Conservation (phyloP, 495 filamentous ascomycete genomes). For the Xylaria flabelliformis region DNA sequence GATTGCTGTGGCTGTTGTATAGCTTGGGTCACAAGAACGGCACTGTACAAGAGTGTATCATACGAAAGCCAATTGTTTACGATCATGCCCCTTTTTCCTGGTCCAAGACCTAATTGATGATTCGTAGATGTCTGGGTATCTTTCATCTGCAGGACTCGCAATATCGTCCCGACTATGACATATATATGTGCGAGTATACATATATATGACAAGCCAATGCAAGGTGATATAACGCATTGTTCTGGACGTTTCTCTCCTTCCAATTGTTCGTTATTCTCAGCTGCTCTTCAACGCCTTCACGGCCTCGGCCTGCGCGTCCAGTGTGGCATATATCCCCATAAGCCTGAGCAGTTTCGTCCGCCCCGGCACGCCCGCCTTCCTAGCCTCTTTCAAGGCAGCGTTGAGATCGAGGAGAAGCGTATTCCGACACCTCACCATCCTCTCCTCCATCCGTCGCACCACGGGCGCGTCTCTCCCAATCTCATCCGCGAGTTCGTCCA, state of each 20-base stretch:
- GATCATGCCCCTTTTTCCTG: conserved; percentile 17
- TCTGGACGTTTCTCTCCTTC: background rate
- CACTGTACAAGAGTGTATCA: conserved; percentile 61
- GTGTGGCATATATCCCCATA: conserved; percentile 74
- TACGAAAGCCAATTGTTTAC: conserved; percentile 40
- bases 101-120: background rate
- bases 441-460: conserved; percentile 62
- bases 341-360: conserved; percentile 69
- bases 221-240: background rate
- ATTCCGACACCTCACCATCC: conserved; percentile 60
- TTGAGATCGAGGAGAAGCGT: conserved; percentile 85
- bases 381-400: conserved; percentile 77
- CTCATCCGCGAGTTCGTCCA: conserved; percentile 47
- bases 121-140: conserved; percentile 41
- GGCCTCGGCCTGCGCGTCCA: conserved; percentile 77
- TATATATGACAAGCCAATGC: background rate
- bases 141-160: conserved; percentile 10
- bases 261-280: conserved; percentile 25
- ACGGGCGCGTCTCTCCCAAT: conserved; percentile 51
- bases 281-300: conserved; percentile 69
- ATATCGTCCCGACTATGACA: background rate
- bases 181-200: conserved; percentile 6
- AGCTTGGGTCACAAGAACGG: conserved; percentile 39
- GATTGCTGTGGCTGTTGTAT: conserved; percentile 38
- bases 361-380: conserved; percentile 57